phyloP scores from a whole-genome alignment of 805 yeast genomes.

The Metschnikowia shivogae region DNA sequence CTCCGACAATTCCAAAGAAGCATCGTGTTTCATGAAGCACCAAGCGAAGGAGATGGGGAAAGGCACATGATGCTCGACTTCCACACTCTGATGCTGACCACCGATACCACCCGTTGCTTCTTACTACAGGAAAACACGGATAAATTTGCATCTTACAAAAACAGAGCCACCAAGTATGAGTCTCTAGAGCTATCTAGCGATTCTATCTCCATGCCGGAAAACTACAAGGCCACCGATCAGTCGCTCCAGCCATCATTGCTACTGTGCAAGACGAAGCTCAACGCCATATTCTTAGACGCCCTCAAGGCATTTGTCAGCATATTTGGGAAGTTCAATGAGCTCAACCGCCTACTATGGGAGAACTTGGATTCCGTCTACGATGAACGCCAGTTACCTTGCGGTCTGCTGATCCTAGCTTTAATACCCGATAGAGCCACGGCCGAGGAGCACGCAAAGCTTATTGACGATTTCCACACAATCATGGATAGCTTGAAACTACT shows the following conservation, averaged over 20 bases:
- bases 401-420: conserved; percentile 15
- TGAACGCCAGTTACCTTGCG: conserved; percentile 11
- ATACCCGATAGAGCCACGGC: conserved; percentile 32
- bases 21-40: conserved; percentile 29
- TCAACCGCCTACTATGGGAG: conserved; percentile 25
- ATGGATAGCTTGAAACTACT: conserved; percentile 19
- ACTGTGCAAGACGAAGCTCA: conserved; percentile 29
- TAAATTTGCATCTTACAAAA: not conserved
- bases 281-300: conserved; percentile 33
- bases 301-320: conserved; percentile 29
- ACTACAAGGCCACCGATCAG: conserved; percentile 23
- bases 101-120: not conserved
- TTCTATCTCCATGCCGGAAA: conserved; percentile 18
- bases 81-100: conserved; percentile 2
- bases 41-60: conserved; percentile 28
- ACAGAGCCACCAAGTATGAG: not conserved
- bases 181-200: conserved; percentile 8
- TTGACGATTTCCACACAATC: conserved; percentile 29
- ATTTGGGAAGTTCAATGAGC: conserved; percentile 29
- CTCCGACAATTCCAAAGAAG: conserved; percentile 23
- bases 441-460: conserved; percentile 25
- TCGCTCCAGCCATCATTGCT: conserved; percentile 30
- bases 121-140: not conserved
- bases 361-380: conserved; percentile 27
- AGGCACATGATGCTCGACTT: conserved; percentile 1